Conservation (phyloP, 192 early-diverging fungal genomes). For the Backusella westeae region DNA sequence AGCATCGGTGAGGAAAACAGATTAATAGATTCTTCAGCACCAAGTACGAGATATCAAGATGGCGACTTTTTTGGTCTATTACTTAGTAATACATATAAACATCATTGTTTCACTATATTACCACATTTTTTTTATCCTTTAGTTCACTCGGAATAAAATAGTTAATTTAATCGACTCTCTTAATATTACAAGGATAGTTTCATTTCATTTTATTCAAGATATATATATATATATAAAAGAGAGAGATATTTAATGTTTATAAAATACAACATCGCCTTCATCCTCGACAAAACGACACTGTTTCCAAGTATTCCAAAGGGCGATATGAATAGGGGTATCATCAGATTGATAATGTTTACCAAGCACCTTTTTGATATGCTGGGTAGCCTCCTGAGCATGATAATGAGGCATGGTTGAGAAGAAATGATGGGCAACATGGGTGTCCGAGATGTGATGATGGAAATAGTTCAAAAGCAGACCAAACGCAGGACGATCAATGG, state of each 20-base stretch:
- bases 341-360: slow-evolving; percentile 82
- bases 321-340: slow-evolving; percentile 61
- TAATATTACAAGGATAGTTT: no score
- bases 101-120: no score
- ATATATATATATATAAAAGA: neutral
- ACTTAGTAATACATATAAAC: no score
- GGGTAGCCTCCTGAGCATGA: slow-evolving; percentile 86
- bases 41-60: no score
- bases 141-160: no score
- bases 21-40: no score
- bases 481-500: slow-evolving; percentile 83
- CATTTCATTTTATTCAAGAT: no score
- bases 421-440: slow-evolving; percentile 94
- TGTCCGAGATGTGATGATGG: slow-evolving; percentile 81
- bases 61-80: no score
- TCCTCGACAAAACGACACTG: slow-evolving; percentile 92
- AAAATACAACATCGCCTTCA: slow-evolving; percentile 78
- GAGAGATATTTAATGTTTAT: slow-evolving; percentile 40
- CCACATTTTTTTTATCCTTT: no score
- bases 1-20: no score
- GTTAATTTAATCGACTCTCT: no score
- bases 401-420: slow-evolving; percentile 99
- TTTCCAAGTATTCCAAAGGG: slow-evolving; percentile 66
- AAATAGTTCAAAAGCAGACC: slow-evolving; percentile 84
- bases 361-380: slow-evolving; percentile 73